Evolutionary conservation across 2,329 filamentous ascomycete genomes (phyloP).

Genomic region (Ascosphaera pollenicola): DNA sequence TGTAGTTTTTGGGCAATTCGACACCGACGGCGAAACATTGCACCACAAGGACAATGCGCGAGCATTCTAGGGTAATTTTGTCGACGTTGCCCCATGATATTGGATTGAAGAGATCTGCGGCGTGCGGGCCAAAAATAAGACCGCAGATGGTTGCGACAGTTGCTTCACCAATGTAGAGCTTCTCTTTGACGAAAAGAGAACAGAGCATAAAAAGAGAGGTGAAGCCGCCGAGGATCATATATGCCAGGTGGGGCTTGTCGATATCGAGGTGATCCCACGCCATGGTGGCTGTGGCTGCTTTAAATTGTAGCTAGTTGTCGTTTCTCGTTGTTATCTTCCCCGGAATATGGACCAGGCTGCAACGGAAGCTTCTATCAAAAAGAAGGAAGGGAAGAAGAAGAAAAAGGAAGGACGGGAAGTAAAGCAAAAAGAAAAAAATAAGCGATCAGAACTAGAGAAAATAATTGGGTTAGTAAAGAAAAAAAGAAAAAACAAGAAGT

Average conservation of each 20-base stretch:
- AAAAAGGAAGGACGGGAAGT: too few species aligned
- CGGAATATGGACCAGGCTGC: too few species aligned
- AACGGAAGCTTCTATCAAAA: too few species aligned
- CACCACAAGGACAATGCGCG: slow-evolving; percentile 48
- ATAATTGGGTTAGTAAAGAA: too few species aligned
- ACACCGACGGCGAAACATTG: slow-evolving; percentile 55
- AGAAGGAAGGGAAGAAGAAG: too few species aligned
- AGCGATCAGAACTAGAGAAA: too few species aligned
- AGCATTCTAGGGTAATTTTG: slow-evolving; percentile 46
- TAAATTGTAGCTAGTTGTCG: too few species aligned
- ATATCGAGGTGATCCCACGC: slow-evolving; percentile 35
- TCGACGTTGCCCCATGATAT: slow-evolving; percentile 42
- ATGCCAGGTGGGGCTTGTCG: slow-evolving; percentile 92
- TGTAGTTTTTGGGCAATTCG: slow-evolving; percentile 54
- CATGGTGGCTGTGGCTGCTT: slow-evolving; percentile 14
- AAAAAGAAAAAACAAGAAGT: too few species aligned
- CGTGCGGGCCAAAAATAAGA: slow-evolving; percentile 48
- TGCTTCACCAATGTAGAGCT: slow-evolving; percentile 94
- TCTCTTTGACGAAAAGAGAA: slow-evolving; percentile 95
- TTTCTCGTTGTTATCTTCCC: too few species aligned
- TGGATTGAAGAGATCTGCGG: slow-evolving; percentile 40
- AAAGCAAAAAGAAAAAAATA: too few species aligned
- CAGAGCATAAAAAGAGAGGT: slow-evolving; percentile 97
- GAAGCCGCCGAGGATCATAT: slow-evolving; percentile 94
- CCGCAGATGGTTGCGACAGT: slow-evolving; percentile 61